Evolutionary conservation across 73 alveolate genomes (phyloP).

Genomic region (Paramecium sexaurelia): DNA sequence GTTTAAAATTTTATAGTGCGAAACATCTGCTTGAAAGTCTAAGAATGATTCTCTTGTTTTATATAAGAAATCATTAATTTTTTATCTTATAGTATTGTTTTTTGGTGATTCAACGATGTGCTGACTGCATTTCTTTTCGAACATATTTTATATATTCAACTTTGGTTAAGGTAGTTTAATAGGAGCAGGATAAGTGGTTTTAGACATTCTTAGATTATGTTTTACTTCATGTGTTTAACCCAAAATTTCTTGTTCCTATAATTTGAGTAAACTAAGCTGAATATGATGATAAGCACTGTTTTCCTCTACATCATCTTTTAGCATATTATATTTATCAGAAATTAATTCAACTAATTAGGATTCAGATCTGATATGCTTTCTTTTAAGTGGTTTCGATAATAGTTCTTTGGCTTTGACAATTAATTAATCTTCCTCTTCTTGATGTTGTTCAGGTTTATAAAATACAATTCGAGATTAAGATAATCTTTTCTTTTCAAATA

Average conservation of each 20-base stretch:
- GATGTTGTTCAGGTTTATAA: background rate
- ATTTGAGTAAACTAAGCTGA: background rate
- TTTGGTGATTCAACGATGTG: background rate
- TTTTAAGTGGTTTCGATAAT: background rate
- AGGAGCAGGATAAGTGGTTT: background rate
- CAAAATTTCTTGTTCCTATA: background rate
- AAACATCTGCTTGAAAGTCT: background rate
- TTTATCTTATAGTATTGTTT: background rate
- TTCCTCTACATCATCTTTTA: background rate
- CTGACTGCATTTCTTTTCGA: background rate
- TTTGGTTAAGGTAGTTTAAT: background rate
- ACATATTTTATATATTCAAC: background rate
- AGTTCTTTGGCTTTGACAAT: background rate
- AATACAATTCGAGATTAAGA: background rate
- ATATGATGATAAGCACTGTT: conserved; percentile 31
- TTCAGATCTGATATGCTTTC: background rate
- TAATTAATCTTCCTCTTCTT: background rate
- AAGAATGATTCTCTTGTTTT: background rate
- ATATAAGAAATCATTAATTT: background rate
- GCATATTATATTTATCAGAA: background rate
- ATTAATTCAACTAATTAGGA: background rate
- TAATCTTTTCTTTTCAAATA: conserved; percentile 15
- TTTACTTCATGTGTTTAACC: background rate
- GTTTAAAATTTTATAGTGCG: background rate
- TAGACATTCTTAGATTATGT: background rate